phyloP scores from a whole-genome alignment of 495 filamentous ascomycete species.

The Aspergillus panamensis region DNA sequence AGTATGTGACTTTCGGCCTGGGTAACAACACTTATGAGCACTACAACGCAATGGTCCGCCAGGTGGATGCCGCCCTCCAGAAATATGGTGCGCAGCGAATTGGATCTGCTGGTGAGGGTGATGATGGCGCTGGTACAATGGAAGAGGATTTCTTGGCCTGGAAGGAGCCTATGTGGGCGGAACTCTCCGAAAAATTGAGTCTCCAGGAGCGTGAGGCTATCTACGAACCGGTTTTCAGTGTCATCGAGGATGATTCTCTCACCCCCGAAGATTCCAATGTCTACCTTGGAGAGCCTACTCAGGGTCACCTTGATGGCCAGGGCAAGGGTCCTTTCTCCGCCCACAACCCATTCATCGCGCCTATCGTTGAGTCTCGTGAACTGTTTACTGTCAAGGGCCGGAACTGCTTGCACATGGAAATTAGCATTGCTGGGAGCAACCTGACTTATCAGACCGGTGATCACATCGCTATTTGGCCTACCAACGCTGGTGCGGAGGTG shows the following conservation, averaged over 20 bases:
- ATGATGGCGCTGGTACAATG: slow-evolving; percentile 98
- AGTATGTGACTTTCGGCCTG: slow-evolving; percentile 92
- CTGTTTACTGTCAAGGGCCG: slow-evolving; percentile 87
- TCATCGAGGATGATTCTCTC: slow-evolving; percentile 72
- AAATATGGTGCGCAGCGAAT: slow-evolving; percentile 82
- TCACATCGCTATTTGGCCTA: slow-evolving; percentile 96
- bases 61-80: slow-evolving; percentile 72
- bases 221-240: slow-evolving; percentile 89
- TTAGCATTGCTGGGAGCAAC: slow-evolving; percentile 77
- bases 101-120: slow-evolving; percentile 87
- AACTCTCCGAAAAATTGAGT: slow-evolving; percentile 72
- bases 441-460: slow-evolving; percentile 93
- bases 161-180: slow-evolving; percentile 99
- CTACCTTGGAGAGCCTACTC: slow-evolving; percentile 95
- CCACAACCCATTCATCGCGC: slow-evolving; percentile 95
- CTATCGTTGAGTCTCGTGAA: slow-evolving; percentile 85
- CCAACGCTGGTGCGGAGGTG: slow-evolving; percentile 89
- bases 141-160: slow-evolving; percentile 98
- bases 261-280: slow-evolving; percentile 77
- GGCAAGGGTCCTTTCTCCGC: slow-evolving; percentile 91
- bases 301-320: slow-evolving; percentile 83
- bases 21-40: slow-evolving; percentile 99
- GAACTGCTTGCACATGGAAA: slow-evolving; percentile 97
- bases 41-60: slow-evolving; percentile 98
- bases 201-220: slow-evolving; percentile 93